Base-by-base conservation (phyloP, 441 rosid species). In the Hura crepitans region DNA sequence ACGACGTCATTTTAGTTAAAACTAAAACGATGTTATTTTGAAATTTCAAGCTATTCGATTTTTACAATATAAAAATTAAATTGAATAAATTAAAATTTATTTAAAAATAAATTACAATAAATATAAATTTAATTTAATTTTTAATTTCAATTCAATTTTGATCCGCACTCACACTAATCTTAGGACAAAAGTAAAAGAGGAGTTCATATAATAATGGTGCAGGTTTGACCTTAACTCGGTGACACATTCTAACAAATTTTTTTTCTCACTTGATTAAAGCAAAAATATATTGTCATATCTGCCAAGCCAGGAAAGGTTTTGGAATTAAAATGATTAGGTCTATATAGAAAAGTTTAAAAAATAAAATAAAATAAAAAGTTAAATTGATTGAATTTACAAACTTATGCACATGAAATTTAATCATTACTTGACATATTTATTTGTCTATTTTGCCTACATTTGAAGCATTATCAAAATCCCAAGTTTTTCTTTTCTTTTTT, bases 391-490 rank as follows among this genome's bases (percentile, higher is more conserved):
- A 49, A 35, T 35, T 47, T 35, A 69, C 69, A 12, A 12, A 60
- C 35, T 27, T 35, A 30, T n/a, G 14, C 83, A 74, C 77, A 77
- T 77, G 78, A 67, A 35, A 13, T 28, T 33, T 39, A 68, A 80
- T 80, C 66, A 80, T 76, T 54, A 15, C 43, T 64, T 1, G 11
- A 6, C 66, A 37, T 55, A 30, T 39, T 53, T 14, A 49, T 27
- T 3, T 31, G 50, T 23, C 49, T 43, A 7, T 37, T 28, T 33
- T 73, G 66, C 45, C 62, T 49, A 43, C 61, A 51, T 39, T 8
- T 7, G 3, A 65, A 65, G 70, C 67, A 12, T 45, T 59, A n/a
- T 37, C 45, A 68, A 71, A 25, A 20, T 23, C 25, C 46, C 7
- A 6, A 37, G 8, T 37, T 6, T 37, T 10, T 42, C 1, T 35